These are phyloP conservation scores for Penicillium sp. DNA, from an alignment of 2,329 filamentous ascomycete genomes.

Conservation along the genomic window DNA sequence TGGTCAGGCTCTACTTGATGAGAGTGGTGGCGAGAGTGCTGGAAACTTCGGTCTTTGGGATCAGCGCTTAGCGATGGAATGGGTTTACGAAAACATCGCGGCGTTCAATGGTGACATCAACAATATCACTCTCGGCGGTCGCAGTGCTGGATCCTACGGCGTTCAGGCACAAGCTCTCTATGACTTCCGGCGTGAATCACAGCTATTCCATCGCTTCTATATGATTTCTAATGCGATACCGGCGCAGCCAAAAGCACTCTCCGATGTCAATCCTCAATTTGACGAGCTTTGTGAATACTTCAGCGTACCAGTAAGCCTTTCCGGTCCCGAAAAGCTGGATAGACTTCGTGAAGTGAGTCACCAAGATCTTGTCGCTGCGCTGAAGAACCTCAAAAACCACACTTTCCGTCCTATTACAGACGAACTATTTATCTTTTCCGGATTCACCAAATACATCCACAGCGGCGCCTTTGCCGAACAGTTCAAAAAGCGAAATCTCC, in stretches of 20 bases:
- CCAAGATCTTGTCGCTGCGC: constrained; percentile 38
- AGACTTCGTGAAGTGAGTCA: constrained; percentile 37
- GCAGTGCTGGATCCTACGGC: constrained; percentile 52
- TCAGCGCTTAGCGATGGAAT: constrained; percentile 55
- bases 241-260: constrained; percentile 47
- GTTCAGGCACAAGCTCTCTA: constrained; percentile 41
- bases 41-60: constrained; percentile 54
- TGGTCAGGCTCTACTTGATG: constrained; percentile 42
- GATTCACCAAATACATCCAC: constrained; percentile 45
- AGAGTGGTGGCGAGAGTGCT: constrained; percentile 27
- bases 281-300: constrained; percentile 49
- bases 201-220: constrained; percentile 41
- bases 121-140: constrained; percentile 52
- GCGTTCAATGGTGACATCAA: constrained; percentile 51
- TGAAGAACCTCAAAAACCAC: constrained; percentile 48
- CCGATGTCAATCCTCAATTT: constrained; percentile 47
- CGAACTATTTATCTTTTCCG: constrained; percentile 43
- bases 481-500: constrained; percentile 41
- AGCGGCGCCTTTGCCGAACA: constrained; percentile 42
- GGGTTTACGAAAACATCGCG: constrained; percentile 55
- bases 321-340: constrained; percentile 37
- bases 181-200: constrained; percentile 45
- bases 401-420: constrained; percentile 54
- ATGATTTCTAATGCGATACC: constrained; percentile 54
- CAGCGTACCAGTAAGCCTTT: constrained; percentile 24